Evolutionary conservation across 768 basidiomycete species (phyloP), one percentile per base, ranked within the genome.

Genomic region (Trametes punicea): DNA sequence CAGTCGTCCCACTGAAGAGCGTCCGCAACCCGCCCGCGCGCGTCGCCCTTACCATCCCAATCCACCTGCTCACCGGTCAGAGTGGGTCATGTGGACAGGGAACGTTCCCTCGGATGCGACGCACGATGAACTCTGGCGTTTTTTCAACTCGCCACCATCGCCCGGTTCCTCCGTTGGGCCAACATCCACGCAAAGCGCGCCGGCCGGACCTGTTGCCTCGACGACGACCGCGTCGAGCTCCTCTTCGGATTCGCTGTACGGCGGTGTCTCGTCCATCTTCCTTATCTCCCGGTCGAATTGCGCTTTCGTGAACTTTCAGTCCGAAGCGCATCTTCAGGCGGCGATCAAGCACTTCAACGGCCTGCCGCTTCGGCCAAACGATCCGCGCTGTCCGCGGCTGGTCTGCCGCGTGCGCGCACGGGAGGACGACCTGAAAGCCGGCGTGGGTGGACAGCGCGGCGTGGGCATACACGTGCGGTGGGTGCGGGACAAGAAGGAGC

Each of bases 41-140:
- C 83, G 85, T 38, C 78, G 80, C 8, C 64, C 78, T 20, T 88
- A 85, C 62, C 88, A 89, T 60, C 87, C 87, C 2, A 86, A 83
- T 54, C 81, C 85, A 0, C 87, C 88, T 11, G 73, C 82, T 10
- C 78, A 88, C 50, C 81, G 91, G 13, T 91, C 90, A 6, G 90
- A 92, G 56, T 95, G 89, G 90, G 93, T 93, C 1, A 92, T 94
- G 90, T 97, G 95, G 95, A 86, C 85, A 11, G 95, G 95, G 9
- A 98, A 98, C 66, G 88, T 97, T 3, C 90, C 91, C 2, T 78
- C 79, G 5, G 90, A 94, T 64, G 84, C 91, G 15, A 83, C 82
- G 3, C 81, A 92, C 57, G 86, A 92, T 61, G 94, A 97, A 65
- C 75, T 97, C 4, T 90, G 87, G 88, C 75, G 75, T 6, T 95